Percentiles rank a stretch among this genome's conserved stretches.
These are phyloP conservation scores for Heterobasidion parviporum DNA, from an alignment of 1,284 basidiomycete species.

Conservation along the genomic window DNA sequence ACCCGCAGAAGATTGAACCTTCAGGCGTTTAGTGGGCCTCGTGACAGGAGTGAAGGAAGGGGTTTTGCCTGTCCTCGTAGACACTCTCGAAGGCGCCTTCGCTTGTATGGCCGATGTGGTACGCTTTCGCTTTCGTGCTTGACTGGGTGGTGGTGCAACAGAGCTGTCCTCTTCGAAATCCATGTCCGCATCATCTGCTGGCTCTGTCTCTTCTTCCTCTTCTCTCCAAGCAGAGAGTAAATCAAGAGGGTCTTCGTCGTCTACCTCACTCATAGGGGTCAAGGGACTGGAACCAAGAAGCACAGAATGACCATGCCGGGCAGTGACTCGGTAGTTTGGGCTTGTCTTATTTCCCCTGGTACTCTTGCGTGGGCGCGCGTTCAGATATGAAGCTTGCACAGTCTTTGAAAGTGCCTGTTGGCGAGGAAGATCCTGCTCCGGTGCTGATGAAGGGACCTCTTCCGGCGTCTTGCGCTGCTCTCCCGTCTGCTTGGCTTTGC, in stretches of 20 bases:
- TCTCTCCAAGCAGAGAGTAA: conserved; percentile 10
- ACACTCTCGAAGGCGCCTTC: conserved; percentile 15
- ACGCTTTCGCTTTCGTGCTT: conserved; percentile 43
- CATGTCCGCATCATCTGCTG: conserved; percentile 34
- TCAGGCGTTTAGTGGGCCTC: conserved; percentile 15
- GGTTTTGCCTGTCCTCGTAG: conserved; percentile 21
- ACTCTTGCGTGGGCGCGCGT: too few species aligned
- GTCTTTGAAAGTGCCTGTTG: neutral
- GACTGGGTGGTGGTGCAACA: conserved; percentile 2
- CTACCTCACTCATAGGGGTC: conserved; percentile 5
- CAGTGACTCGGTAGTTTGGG: neutral
- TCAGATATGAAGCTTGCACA: too few species aligned
- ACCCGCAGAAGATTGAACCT: neutral
- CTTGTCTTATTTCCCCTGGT: neutral
- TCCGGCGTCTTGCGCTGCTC: neutral
- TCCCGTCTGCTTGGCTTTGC: neutral
- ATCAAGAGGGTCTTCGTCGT: conserved; percentile 8
- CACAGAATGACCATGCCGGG: neutral
- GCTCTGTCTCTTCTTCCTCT: conserved; percentile 33
- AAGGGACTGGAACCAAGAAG: neutral
- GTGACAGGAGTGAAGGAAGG: conserved; percentile 19
- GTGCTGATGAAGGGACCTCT: conserved; percentile 28
- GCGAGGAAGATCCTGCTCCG: conserved; percentile 22
- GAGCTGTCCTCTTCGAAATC: conserved; percentile 16
- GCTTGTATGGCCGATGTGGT: conserved; percentile 15